Percentiles rank a stretch among this genome's conserved stretches.
Evolutionary conservation across 2,329 filamentous ascomycete species (phyloP).

Genomic region (Neophaeococcomyces aloes): DNA sequence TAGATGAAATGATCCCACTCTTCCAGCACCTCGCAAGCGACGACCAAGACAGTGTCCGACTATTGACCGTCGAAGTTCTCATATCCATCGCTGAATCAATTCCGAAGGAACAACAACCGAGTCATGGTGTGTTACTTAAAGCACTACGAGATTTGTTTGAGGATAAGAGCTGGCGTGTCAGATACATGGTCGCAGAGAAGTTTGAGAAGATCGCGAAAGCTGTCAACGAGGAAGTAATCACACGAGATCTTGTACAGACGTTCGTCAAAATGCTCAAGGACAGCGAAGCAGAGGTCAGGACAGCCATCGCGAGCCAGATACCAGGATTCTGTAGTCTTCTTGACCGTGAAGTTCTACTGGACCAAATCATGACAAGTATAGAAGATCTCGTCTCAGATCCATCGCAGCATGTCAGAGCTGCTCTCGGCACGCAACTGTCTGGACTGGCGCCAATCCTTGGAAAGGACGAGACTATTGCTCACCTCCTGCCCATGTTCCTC

Average conservation of each 20-base stretch:
- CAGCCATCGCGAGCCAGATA: slow-evolving; percentile 93
- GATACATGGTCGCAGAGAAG: slow-evolving; percentile 97
- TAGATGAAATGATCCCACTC: slow-evolving; percentile 97
- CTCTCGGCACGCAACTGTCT: slow-evolving; percentile 92
- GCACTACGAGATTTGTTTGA: slow-evolving; percentile 89
- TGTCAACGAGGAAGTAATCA: slow-evolving; percentile 92
- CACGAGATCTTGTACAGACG: slow-evolving; percentile 83
- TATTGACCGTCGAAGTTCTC: slow-evolving; percentile 91
- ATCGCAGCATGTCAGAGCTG: slow-evolving; percentile 92
- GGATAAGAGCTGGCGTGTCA: slow-evolving; percentile 98
- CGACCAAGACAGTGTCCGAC: slow-evolving; percentile 92
- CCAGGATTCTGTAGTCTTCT: slow-evolving; percentile 90
- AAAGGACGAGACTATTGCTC: slow-evolving; percentile 97
- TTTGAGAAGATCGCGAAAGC: slow-evolving; percentile 99
- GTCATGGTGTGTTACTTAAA: slow-evolving; percentile 84
- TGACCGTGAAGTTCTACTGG: slow-evolving; percentile 75
- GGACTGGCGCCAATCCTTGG: slow-evolving; percentile 92
- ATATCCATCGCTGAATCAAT: slow-evolving; percentile 95
- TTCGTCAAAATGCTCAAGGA: slow-evolving; percentile 98
- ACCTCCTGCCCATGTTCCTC: slow-evolving; percentile 95
- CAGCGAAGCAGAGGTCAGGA: slow-evolving; percentile 93
- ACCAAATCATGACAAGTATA: slow-evolving; percentile 92
- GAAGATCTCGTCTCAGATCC: slow-evolving; percentile 93
- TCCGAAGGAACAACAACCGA: slow-evolving; percentile 94
- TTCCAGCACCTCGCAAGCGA: slow-evolving; percentile 95